Evolutionary conservation across 306 rosid species (phyloP).

Genomic region (Cicer bijugum): DNA sequence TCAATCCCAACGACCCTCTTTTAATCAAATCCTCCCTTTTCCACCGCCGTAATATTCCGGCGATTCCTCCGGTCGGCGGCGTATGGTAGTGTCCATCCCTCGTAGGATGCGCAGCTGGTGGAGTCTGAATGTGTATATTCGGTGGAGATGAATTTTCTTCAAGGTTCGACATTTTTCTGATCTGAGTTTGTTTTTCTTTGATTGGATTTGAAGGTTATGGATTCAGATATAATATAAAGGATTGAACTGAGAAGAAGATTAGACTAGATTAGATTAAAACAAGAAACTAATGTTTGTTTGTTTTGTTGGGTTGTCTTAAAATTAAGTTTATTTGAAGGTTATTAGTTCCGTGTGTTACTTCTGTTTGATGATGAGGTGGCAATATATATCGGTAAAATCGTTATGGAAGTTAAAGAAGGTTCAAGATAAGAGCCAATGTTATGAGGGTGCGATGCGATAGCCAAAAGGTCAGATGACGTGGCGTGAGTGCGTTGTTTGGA

Average conservation of each 20-base stretch:
- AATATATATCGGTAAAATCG: slow-evolving; percentile 35
- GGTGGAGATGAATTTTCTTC: slow-evolving; percentile 39
- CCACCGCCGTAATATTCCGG: slow-evolving; percentile 60
- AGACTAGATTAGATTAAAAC: neutral
- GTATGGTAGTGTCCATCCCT: slow-evolving; percentile 38
- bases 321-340: neutral
- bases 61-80: slow-evolving; percentile 28
- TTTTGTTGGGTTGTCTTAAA: neutral
- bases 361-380: neutral
- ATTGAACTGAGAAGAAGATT: neutral
- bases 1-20: slow-evolving; percentile 58
- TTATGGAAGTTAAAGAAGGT: slow-evolving; percentile 44
- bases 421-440: neutral
- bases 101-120: slow-evolving; percentile 34
- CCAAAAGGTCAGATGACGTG: slow-evolving; percentile 40
- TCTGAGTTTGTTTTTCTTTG: neutral
- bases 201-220: neutral
- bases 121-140: slow-evolving; percentile 41
- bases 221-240: slow-evolving; percentile 3
- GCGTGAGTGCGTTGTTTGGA: slow-evolving; percentile 28
- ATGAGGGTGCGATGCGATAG: neutral
- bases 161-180: slow-evolving; percentile 45
- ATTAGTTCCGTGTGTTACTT: neutral
- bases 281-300: slow-evolving; percentile 29
- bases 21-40: slow-evolving; percentile 67